Evolutionary conservation across 2,329 filamentous ascomycete species (phyloP).

Genomic region (Fusarium begoniae): DNA sequence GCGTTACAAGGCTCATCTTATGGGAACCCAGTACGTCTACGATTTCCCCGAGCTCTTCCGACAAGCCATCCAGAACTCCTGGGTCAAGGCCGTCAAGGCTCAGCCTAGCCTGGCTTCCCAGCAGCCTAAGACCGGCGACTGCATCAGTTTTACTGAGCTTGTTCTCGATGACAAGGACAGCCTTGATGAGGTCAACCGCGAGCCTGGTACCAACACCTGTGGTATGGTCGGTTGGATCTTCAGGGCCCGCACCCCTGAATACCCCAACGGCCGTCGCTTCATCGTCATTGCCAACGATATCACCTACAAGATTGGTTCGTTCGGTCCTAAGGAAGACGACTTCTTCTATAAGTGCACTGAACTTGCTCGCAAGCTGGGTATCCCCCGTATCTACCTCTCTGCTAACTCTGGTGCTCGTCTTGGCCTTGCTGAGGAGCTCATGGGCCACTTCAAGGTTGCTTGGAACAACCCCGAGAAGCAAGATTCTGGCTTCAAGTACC

Average conservation of each 20-base stretch:
- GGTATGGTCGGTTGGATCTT: slow-evolving; percentile 99
- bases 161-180: slow-evolving; percentile 95
- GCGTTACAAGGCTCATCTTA: slow-evolving; percentile 98
- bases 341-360: slow-evolving; percentile 99
- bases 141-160: slow-evolving; percentile 92
- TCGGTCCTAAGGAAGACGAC: slow-evolving; percentile 94
- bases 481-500: slow-evolving; percentile 93
- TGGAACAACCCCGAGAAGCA: slow-evolving; percentile 89
- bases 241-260: slow-evolving; percentile 93
- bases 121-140: slow-evolving; percentile 86
- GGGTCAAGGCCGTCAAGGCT: slow-evolving; percentile 78
- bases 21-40: slow-evolving; percentile 99
- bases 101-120: slow-evolving; percentile 79
- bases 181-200: slow-evolving; percentile 90
- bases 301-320: slow-evolving; percentile 98
- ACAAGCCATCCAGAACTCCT: slow-evolving; percentile 96
- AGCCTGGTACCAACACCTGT: slow-evolving; percentile 93
- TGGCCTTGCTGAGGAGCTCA: slow-evolving; percentile 94
- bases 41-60: slow-evolving; percentile 99
- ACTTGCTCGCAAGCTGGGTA: slow-evolving; percentile 90
- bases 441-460: slow-evolving; percentile 95
- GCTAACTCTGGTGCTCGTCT: slow-evolving; percentile 99
- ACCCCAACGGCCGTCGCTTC: slow-evolving; percentile 90
- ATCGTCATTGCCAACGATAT: slow-evolving; percentile 99
- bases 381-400: slow-evolving; percentile 96